A percentile compares a stretch with the other conserved stretches of the same genome.
These are phyloP conservation scores for Calonectria pseudoreteaudii DNA, from an alignment of 2,329 filamentous ascomycete genomes.

Conservation along the genomic window DNA sequence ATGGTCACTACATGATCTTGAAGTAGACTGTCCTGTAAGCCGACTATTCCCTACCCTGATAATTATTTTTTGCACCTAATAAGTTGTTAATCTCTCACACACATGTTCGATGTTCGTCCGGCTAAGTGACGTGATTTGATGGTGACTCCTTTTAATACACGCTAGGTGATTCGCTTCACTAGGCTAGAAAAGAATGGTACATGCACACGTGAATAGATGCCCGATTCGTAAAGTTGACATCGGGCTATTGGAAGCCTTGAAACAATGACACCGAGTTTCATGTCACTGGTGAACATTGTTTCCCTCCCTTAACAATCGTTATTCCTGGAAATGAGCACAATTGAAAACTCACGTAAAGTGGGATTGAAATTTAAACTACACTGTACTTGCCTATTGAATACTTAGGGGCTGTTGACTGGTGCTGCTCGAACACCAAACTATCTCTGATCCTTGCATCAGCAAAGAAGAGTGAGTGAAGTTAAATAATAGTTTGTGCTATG, in stretches of 20 bases:
- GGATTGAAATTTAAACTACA: too few species aligned
- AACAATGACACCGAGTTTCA: neutral
- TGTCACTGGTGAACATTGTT: neutral
- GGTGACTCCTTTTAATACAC: neutral
- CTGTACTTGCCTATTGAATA: too few species aligned
- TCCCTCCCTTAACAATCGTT: too few species aligned
- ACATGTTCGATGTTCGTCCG: neutral
- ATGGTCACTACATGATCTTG: neutral
- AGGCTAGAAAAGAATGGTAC: neutral
- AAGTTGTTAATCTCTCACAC: neutral
- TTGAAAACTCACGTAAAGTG: too few species aligned
- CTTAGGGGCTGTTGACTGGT: too few species aligned
- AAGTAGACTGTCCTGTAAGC: neutral
- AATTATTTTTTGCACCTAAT: neutral
- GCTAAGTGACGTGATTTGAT: neutral
- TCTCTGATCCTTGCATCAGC: too few species aligned
- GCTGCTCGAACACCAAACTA: too few species aligned
- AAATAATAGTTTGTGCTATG: too few species aligned
- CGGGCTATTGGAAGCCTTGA: neutral
- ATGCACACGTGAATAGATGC: neutral
- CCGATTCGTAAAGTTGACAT: neutral
- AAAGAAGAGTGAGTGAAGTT: too few species aligned
- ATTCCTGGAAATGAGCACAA: too few species aligned
- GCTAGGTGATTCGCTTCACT: neutral
- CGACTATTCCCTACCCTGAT: neutral